phyloP scores from a whole-genome alignment of 345 rosid species.

The Moricandia moricandioides region DNA sequence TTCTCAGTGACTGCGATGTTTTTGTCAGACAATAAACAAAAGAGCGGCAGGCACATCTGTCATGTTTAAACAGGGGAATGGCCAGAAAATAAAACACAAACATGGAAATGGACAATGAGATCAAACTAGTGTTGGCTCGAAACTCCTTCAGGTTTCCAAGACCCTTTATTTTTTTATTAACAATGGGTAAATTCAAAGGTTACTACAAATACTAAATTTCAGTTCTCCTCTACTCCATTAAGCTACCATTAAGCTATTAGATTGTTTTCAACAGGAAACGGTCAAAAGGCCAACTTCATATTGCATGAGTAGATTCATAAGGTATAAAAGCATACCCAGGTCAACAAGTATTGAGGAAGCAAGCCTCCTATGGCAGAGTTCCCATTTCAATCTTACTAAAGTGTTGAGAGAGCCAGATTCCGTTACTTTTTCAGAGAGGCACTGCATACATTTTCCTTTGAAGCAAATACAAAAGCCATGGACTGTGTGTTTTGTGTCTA shows the following conservation, averaged over 20 bases:
- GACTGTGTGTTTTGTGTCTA: slow-evolving; percentile 33
- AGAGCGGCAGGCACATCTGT: background rate
- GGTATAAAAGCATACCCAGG: slow-evolving; percentile 52
- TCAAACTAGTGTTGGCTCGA: slow-evolving; percentile 6
- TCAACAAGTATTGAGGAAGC: slow-evolving; percentile 52
- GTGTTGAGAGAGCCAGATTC: slow-evolving; percentile 51
- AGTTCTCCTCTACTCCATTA: slow-evolving; percentile 14
- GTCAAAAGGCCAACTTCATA: slow-evolving; percentile 18
- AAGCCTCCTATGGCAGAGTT: slow-evolving; percentile 60
- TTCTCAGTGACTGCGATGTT: background rate
- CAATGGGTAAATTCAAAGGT: background rate
- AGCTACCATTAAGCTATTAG: background rate
- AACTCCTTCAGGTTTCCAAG: slow-evolving; percentile 13
- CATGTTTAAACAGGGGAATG: slow-evolving; percentile 5
- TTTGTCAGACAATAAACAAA: background rate
- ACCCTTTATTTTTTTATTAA: background rate
- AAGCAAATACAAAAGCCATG: slow-evolving; percentile 56
- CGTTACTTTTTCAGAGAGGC: slow-evolving; percentile 46
- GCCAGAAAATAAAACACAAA: slow-evolving; percentile 13
- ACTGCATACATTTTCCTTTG: slow-evolving; percentile 54
- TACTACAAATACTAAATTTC: slow-evolving; percentile 12
- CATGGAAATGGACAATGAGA: slow-evolving; percentile 10
- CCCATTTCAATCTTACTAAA: slow-evolving; percentile 59
- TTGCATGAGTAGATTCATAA: slow-evolving; percentile 8
- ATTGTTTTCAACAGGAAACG: background rate